phyloP scores from a whole-genome alignment of 176 grass and related monocot species.

The Juncus inflexus region DNA sequence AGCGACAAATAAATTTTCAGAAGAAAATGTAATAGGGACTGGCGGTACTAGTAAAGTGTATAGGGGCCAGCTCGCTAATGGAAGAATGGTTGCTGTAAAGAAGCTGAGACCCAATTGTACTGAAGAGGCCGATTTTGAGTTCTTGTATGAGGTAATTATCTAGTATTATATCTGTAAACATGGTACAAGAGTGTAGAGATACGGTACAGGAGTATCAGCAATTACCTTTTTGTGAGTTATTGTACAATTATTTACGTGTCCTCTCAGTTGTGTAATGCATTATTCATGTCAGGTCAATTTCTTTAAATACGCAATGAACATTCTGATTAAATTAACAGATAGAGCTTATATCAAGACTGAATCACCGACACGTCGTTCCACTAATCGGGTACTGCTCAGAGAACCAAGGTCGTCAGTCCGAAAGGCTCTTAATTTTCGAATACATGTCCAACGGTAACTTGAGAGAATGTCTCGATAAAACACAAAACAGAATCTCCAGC shows the following conservation, averaged over 20 bases:
- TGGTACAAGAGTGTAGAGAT: background rate
- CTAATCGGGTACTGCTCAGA: conserved; percentile 90
- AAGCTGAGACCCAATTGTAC: conserved; percentile 68
- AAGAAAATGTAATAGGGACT: conserved; percentile 55
- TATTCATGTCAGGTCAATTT: background rate
- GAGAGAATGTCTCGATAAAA: conserved; percentile 78
- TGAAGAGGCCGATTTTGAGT: conserved; percentile 60
- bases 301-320: background rate
- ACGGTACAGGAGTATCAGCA: background rate
- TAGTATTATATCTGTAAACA: background rate
- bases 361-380: conserved; percentile 90
- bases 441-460: conserved; percentile 85
- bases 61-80: conserved; percentile 58
- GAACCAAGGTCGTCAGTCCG: conserved; percentile 64
- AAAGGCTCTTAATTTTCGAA: conserved; percentile 83
- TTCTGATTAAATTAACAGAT: conserved; percentile 47
- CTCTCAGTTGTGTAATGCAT: background rate
- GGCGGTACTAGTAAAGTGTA: conserved; percentile 87
- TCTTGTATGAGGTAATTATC: conserved; percentile 65
- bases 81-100: conserved; percentile 74
- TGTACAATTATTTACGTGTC: background rate
- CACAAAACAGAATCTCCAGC: conserved; percentile 56
- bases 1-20: conserved; percentile 64
- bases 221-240: background rate
- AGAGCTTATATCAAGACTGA: conserved; percentile 83